Percentiles rank a stretch among this genome's conserved stretches.
Conservation (phyloP, 2,329 filamentous ascomycete genomes). For the Massarina eburnea region DNA sequence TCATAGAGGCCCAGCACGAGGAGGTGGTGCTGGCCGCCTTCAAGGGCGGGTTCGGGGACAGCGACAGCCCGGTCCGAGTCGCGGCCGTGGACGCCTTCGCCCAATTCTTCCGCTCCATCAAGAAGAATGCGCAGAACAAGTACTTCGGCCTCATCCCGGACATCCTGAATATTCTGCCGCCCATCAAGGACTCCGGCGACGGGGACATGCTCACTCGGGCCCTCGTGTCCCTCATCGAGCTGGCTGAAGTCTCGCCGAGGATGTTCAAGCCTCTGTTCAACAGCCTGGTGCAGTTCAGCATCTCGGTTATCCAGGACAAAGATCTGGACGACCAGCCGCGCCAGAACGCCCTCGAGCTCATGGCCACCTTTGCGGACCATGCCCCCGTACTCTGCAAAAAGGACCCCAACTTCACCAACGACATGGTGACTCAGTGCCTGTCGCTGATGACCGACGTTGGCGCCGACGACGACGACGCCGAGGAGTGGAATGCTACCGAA, state of each 20-base stretch:
- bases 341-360: constrained; percentile 93
- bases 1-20: constrained; percentile 95
- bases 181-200: constrained; percentile 87
- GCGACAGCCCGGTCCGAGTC: constrained; percentile 81
- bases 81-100: constrained; percentile 96
- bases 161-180: constrained; percentile 90
- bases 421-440: constrained; percentile 98
- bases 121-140: constrained; percentile 84
- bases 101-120: constrained; percentile 88
- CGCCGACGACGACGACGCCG: constrained; percentile 88
- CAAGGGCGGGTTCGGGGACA: constrained; percentile 87
- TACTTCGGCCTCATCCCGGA: constrained; percentile 87
- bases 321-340: constrained; percentile 86
- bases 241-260: constrained; percentile 90
- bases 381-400: constrained; percentile 94
- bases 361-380: constrained; percentile 97
- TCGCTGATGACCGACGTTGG: constrained; percentile 98
- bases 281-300: constrained; percentile 87
- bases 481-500: constrained; percentile 90
- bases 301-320: constrained; percentile 94
- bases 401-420: constrained; percentile 83
- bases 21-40: constrained; percentile 88
- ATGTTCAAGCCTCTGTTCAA: constrained; percentile 98
- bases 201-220: constrained; percentile 90
- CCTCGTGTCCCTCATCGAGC: constrained; percentile 85